Base-by-base conservation (phyloP, 116 monocot genomes). In the Papilionanthe hybrid region DNA sequence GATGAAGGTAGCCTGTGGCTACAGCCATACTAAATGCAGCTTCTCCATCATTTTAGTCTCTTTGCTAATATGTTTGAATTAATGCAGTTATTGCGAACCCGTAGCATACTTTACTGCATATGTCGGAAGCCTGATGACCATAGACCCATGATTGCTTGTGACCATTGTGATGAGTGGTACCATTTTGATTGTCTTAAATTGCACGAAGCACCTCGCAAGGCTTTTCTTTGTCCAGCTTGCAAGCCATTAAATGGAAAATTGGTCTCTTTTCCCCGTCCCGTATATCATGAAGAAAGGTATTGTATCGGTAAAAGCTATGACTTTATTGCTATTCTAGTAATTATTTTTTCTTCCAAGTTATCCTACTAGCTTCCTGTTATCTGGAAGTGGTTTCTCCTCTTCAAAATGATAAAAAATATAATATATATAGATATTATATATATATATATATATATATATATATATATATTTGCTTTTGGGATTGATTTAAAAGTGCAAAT, bases 151-250 rank as follows among this genome's bases (percentile, higher is more conserved):
- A 87, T 93, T 84, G 93, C 93, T 75, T 93, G 93, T 68, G 91
- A 93, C 50, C 89, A 86, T 69, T 93, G 93, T 78, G 89, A 91
- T 81, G 93, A 93, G 77, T 93, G 91, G 93, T 93, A 89, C 77
- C 93, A 93, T 65, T 87, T 91, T 83, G 91, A 91, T 58, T 91
- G 93, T 63, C 86, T 93, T 28, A 77, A 91, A 11, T 45, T 93
- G 79, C 75, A 13, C 29, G 72, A 45, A 50, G 84, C 89, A 30
- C 78, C 85, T 72, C 83, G 83, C 65, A 85, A 44, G 69, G 7
- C 69, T 30, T 93, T 91, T 77, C 81, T 81, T 80, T 93, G 93
- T 78, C 84, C 89, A 73, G 93, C 93, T 37, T 93, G 93, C 78
- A 86, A 84, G 72, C 91, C 91, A 11, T 19, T 55, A 37, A 77